Base-by-base conservation (phyloP, 2,329 filamentous ascomycete species). In the Verticillium tricorpus region DNA sequence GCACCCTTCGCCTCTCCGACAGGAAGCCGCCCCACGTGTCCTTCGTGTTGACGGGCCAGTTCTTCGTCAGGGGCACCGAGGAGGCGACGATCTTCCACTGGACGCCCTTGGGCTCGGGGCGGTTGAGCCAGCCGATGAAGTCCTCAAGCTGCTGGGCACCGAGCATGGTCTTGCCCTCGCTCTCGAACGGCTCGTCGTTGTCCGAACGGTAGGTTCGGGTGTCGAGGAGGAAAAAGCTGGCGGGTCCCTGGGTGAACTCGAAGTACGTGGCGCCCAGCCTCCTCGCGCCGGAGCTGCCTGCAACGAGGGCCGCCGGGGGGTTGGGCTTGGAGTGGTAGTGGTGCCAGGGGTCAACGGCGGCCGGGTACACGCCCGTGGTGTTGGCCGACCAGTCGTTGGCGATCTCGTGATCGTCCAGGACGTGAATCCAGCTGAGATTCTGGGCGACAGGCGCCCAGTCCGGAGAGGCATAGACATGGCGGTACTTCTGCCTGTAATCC, bases 11-110 rank as follows among this genome's bases (percentile, higher is more conserved):
- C 17, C 95, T 88, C 78, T 99, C 95, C 57, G 82, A 78, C 2
- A 97, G 81, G 74, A 96, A 97, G 0, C 94, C 94, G 56, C 92
- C 92, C 95, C 95, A 99, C 0, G 95, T 98, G 72, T 99, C 95
- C 64, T 89, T 82, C 2, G 87, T 87, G 66, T 95, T 94, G 66
- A 97, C 86, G 28, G 87, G 89, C 94, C 95, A 99, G 75, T 99
- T 99, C 78, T 97, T 96, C 7, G 95, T 98, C 73, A 99, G 97
- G 0, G 95, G 95, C 5, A 98, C 90, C 19, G 91, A 93, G 45
- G 91, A 93, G 19, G 93, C 89, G 58, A 99, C 81, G 69, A 99
- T 88, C 78, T 98, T 98, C 94, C 95, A 99, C 70, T 89, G 89
- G 0, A 97, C 88, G 1, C 92, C 92, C 34, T 80, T 78, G 0